phyloP scores from a whole-genome alignment of 2,329 filamentous ascomycete genomes.

The Alternaria sp. region DNA sequence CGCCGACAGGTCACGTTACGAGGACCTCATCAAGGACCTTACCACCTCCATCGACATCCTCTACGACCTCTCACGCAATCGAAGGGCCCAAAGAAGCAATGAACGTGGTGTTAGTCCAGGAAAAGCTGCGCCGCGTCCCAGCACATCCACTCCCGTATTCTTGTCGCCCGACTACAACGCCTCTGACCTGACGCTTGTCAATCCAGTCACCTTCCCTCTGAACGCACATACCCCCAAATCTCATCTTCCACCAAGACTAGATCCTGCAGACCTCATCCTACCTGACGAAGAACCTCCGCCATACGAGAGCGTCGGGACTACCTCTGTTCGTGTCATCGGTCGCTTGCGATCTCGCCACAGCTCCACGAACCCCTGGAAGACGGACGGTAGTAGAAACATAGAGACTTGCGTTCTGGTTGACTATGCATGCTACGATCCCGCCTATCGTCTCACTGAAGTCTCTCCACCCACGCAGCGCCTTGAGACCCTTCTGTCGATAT shows the following conservation, averaged over 20 bases:
- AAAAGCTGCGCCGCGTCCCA: constrained; percentile 34
- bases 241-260: constrained; percentile 55
- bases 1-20: constrained; percentile 77
- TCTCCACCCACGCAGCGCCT: constrained; percentile 57
- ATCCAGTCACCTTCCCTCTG: constrained; percentile 48
- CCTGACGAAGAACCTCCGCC: constrained; percentile 60
- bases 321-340: constrained; percentile 58
- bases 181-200: constrained; percentile 56
- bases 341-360: constrained; percentile 50
- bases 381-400: constrained; percentile 44
- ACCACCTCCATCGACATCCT: constrained; percentile 81
- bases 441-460: constrained; percentile 59
- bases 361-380: constrained; percentile 52
- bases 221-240: constrained; percentile 32
- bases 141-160: constrained; percentile 36
- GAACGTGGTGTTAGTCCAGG: constrained; percentile 29
- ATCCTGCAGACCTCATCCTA: constrained; percentile 54
- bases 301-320: constrained; percentile 58
- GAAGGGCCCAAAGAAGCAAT: constrained; percentile 55
- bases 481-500: constrained; percentile 51
- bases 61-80: constrained; percentile 76
- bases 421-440: constrained; percentile 65
- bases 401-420: constrained; percentile 72
- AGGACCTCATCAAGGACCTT: constrained; percentile 76
- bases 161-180: constrained; percentile 50